These are phyloP conservation scores for Globisporangium solare DNA, from an alignment of 352 stramenopile genomes.

Conservation along the genomic window DNA sequence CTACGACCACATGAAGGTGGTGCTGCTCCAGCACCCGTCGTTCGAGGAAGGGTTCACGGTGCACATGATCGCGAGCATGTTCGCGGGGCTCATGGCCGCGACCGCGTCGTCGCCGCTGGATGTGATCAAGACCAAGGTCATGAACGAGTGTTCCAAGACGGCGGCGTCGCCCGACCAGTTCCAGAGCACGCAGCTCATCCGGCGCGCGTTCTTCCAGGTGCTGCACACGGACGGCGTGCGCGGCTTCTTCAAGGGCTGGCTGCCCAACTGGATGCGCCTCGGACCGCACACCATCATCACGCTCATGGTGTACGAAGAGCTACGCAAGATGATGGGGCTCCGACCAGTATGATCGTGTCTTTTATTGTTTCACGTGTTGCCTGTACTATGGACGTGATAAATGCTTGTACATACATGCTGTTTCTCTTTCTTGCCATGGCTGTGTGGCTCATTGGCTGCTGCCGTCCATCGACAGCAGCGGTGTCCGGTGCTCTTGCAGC, in stretches of 20 bases:
- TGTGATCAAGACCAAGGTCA: conserved; percentile 85
- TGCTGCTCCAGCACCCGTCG: conserved; percentile 40
- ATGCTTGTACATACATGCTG: too few relatives aligned
- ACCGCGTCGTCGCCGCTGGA: conserved; percentile 71
- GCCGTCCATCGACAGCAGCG: not conserved
- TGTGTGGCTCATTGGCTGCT: too few relatives aligned
- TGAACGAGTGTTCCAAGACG: conserved; percentile 60
- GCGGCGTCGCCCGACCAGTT: conserved; percentile 26
- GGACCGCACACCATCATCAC: conserved; percentile 76
- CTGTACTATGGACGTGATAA: too few relatives aligned
- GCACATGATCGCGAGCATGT: conserved; percentile 68
- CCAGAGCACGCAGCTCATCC: conserved; percentile 33
- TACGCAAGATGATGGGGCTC: conserved; percentile 43
- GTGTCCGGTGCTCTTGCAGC: conserved; percentile 9
- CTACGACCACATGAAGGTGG: conserved; percentile 80
- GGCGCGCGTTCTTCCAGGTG: conserved; percentile 49
- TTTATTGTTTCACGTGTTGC: too few relatives aligned
- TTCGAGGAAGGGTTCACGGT: conserved; percentile 54
- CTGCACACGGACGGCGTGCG: conserved; percentile 46
- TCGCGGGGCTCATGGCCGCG: conserved; percentile 65
- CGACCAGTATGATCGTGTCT: conserved; percentile 50
- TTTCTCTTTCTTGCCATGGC: too few relatives aligned
- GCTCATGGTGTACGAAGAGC: conserved; percentile 70
- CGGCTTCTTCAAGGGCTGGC: conserved; percentile 78
- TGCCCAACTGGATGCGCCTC: conserved; percentile 71